phyloP scores from a whole-genome alignment of 352 stramenopile genomes.

The Plasmopara muralis region DNA sequence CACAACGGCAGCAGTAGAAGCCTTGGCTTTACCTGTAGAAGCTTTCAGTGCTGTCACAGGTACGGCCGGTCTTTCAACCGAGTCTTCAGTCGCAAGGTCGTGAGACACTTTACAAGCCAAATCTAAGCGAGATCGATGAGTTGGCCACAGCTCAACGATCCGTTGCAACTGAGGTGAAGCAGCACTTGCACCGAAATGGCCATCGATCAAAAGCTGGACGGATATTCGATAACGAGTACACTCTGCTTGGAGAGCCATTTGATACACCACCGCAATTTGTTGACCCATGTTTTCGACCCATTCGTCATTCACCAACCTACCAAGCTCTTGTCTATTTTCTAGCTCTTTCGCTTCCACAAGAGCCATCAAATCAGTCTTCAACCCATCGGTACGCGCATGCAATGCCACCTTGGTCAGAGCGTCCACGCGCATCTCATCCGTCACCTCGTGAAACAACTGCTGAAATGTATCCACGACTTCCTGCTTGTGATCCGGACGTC shows the following conservation, averaged over 20 bases:
- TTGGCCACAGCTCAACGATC: slow-evolving; percentile 28
- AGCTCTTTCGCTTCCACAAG: slow-evolving; percentile 36
- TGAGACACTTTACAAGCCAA: slow-evolving; percentile 37
- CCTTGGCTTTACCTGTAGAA: slow-evolving; percentile 38
- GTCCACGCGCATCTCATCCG: slow-evolving; percentile 81
- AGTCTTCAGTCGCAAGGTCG: slow-evolving; percentile 19
- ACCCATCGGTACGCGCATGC: slow-evolving; percentile 58
- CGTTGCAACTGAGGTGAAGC: slow-evolving; percentile 22
- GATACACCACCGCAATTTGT: slow-evolving; percentile 35
- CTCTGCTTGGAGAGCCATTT: slow-evolving; percentile 58
- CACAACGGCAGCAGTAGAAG: slow-evolving; percentile 13
- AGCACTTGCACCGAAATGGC: slow-evolving; percentile 40
- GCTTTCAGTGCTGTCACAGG: slow-evolving; percentile 20
- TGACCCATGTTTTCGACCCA: slow-evolving; percentile 57
- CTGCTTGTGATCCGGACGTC: slow-evolving; percentile 63
- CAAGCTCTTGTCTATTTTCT: slow-evolving; percentile 45
- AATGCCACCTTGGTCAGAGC: slow-evolving; percentile 74
- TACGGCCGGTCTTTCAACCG: slow-evolving; percentile 11
- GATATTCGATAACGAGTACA: slow-evolving; percentile 65
- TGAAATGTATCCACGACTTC: slow-evolving; percentile 60
- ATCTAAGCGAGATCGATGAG: slow-evolving; percentile 23
- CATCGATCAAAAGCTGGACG: slow-evolving; percentile 49
- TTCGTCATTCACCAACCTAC: slow-evolving; percentile 32
- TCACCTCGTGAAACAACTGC: slow-evolving; percentile 65
- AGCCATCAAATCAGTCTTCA: slow-evolving; percentile 54